Conservation (phyloP, 2,329 filamentous ascomycete genomes). For the Aspergillus phoenicis region DNA sequence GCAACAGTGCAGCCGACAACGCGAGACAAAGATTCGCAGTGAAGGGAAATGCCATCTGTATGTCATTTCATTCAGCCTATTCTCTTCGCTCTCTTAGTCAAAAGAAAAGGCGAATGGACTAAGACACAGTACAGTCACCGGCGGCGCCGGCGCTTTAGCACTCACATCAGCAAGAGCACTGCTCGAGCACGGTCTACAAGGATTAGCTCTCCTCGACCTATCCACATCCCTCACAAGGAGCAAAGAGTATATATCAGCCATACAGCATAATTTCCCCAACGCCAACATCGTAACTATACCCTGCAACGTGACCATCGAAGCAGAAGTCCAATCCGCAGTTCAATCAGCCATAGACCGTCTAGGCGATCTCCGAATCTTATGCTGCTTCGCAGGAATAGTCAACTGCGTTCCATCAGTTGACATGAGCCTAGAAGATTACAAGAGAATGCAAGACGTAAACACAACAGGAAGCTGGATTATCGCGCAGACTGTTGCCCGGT, state of each 20-base stretch:
- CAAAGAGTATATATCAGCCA: conserved; percentile 44
- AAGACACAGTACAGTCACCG: conserved; percentile 55
- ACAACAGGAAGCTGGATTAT: conserved; percentile 69
- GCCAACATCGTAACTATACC: conserved; percentile 54
- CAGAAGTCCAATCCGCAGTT: conserved; percentile 20
- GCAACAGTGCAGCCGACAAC: background rate
- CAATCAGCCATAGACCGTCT: conserved; percentile 34
- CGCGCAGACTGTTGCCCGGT: conserved; percentile 63
- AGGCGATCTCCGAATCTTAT: conserved; percentile 58
- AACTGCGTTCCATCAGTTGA: conserved; percentile 63
- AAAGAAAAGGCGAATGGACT: background rate
- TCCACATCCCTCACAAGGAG: conserved; percentile 46
- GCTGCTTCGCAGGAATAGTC: conserved; percentile 71
- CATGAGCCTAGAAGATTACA: conserved; percentile 61
- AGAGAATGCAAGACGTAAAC: conserved; percentile 70
- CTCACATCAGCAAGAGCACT: conserved; percentile 62
- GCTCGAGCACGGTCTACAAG: conserved; percentile 66
- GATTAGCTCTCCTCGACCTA: conserved; percentile 64
- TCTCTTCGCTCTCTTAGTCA: no score
- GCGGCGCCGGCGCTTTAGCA: conserved; percentile 66
- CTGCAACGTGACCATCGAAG: conserved; percentile 63
- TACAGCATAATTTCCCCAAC: conserved; percentile 58
- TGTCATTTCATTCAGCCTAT: background rate
- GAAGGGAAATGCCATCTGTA: background rate
- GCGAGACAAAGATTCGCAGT: background rate